phyloP scores from a whole-genome alignment of 768 basidiomycete species.

The Nevesoporus exiguus region DNA sequence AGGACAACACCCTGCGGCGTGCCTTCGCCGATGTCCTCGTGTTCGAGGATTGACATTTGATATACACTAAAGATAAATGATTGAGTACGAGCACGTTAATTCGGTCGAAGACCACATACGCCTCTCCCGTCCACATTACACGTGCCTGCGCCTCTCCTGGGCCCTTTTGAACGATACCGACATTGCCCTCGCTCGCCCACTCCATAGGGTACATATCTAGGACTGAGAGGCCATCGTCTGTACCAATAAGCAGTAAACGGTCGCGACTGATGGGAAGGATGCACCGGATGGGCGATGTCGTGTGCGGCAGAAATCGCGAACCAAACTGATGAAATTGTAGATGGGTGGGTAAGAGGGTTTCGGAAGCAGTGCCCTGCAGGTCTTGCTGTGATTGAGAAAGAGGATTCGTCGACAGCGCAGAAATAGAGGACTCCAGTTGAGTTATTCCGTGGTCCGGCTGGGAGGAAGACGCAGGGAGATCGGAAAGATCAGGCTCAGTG shows the following conservation, averaged over 20 bases:
- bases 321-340: conserved; percentile 75
- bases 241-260: conserved; percentile 70
- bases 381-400: conserved; percentile 31
- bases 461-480: conserved; percentile 15
- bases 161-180: conserved; percentile 46
- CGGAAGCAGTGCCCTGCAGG: conserved; percentile 39
- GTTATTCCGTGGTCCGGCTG: conserved; percentile 1
- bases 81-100: neutral
- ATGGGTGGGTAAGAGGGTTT: conserved; percentile 59
- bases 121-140: conserved; percentile 74
- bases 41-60: conserved; percentile 75
- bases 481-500: conserved; percentile 38
- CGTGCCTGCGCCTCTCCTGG: conserved; percentile 69
- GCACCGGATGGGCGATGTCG: conserved; percentile 71
- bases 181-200: conserved; percentile 45
- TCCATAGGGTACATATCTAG: conserved; percentile 80
- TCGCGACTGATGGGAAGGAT: conserved; percentile 67
- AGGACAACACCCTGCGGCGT: conserved; percentile 73
- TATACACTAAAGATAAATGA: conserved; percentile 50
- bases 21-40: conserved; percentile 52
- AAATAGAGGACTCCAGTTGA: conserved; percentile 9
- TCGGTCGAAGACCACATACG: conserved; percentile 40
- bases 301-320: conserved; percentile 80
- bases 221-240: conserved; percentile 76
- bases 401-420: conserved; percentile 23